Conservation (phyloP, 306 rosid genomes). For the Ceratonia siliqua region DNA sequence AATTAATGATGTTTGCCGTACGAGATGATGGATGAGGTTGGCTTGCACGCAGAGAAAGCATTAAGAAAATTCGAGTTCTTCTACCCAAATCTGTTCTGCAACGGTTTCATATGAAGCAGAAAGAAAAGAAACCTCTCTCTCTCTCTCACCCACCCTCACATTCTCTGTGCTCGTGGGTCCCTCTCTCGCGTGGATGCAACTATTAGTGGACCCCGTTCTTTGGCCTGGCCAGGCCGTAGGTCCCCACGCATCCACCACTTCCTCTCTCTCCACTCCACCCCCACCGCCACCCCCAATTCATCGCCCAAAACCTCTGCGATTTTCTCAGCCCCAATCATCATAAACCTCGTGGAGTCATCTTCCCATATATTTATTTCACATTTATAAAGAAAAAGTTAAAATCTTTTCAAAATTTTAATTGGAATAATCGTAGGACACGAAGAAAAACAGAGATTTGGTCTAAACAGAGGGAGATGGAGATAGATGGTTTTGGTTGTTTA, state of each 20-base stretch:
- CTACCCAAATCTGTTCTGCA: conserved; percentile 37
- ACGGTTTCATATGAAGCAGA: conserved; percentile 53
- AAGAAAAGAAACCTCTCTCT: neutral
- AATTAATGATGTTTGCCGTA: conserved; percentile 47
- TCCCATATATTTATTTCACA: conserved; percentile 15
- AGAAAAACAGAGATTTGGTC: conserved; percentile 41
- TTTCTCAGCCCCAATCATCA: conserved; percentile 42
- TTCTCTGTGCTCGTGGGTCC: conserved; percentile 49
- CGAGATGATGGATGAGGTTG: conserved; percentile 53
- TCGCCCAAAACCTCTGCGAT: conserved; percentile 9
- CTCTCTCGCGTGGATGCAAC: conserved; percentile 72
- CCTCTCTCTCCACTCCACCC: neutral
- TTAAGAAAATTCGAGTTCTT: conserved; percentile 46
- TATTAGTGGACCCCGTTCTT: conserved; percentile 50
- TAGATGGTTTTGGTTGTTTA: conserved; percentile 38
- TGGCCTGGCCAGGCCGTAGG: conserved; percentile 6
- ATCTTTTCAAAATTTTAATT: neutral
- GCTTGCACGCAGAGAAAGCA: conserved; percentile 73
- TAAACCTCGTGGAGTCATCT: conserved; percentile 40
- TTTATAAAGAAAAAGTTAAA: neutral
- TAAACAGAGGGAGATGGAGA: neutral
- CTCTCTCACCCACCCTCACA: neutral
- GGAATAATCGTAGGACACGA: neutral
- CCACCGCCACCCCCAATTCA: neutral
- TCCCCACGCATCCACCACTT: conserved; percentile 39